Conservation (phyloP, 2,329 filamentous ascomycete genomes). For the Rutstroemia sp. region DNA sequence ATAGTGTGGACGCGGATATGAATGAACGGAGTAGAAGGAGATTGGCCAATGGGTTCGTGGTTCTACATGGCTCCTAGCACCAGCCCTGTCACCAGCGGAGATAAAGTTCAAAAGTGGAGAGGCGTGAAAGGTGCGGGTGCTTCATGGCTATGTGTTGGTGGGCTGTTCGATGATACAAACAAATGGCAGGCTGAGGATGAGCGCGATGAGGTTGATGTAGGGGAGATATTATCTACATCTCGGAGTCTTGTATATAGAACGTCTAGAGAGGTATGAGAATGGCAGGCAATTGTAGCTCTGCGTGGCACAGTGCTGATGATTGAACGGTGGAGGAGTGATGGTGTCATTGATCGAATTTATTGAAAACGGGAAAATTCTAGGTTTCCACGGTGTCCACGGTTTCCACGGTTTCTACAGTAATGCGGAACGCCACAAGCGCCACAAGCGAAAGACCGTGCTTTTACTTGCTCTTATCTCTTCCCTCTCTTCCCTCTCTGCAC, state of each 20-base stretch:
- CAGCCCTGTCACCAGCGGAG: neutral
- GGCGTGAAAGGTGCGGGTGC: slow-evolving; percentile 13
- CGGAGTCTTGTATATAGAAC: too few species aligned
- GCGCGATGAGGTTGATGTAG: too few species aligned
- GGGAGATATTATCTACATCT: too few species aligned
- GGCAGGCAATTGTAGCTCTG: too few species aligned
- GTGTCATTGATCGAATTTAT: neutral
- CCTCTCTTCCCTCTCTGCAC: neutral
- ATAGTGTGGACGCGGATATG: neutral
- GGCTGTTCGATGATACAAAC: too few species aligned
- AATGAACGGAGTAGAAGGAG: neutral
- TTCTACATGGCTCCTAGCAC: neutral
- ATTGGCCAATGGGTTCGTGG: neutral
- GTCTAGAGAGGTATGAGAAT: too few species aligned
- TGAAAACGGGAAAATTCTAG: neutral
- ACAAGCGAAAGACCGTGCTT: neutral
- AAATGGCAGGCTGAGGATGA: too few species aligned
- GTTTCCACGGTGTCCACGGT: too few species aligned
- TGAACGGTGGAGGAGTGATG: neutral
- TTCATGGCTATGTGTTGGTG: too few species aligned
- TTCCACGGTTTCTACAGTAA: neutral
- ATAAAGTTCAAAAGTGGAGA: slow-evolving; percentile 11
- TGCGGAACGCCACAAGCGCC: neutral
- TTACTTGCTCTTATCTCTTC: neutral
- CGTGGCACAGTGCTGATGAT: too few species aligned